These are phyloP conservation scores for Butyriboletus loyo DNA, from an alignment of 768 basidiomycete species.

Conservation along the genomic window DNA sequence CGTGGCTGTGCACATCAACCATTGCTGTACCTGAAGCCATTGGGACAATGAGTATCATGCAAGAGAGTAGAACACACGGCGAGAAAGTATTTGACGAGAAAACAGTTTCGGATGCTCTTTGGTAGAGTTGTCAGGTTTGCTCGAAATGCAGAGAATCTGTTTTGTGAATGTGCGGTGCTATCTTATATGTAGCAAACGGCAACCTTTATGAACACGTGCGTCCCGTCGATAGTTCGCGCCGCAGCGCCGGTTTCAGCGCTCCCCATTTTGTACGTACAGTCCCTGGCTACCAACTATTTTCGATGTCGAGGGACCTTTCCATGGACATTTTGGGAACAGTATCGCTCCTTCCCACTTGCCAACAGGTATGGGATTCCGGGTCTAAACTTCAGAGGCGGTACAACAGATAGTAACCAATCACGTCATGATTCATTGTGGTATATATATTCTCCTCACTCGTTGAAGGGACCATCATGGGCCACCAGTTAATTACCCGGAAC, in stretches of 20 bases:
- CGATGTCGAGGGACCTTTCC: background rate
- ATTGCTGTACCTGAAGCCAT: background rate
- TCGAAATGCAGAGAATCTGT: background rate
- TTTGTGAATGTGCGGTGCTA: too few relatives aligned
- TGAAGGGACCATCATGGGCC: too few relatives aligned
- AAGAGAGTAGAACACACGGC: background rate
- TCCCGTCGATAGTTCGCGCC: too few relatives aligned
- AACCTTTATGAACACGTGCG: too few relatives aligned
- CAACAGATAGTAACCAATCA: background rate
- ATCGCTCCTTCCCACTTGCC: background rate
- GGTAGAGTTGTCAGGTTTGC: background rate
- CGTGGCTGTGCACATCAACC: background rate
- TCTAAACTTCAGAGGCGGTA: background rate
- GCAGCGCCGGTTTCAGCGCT: background rate
- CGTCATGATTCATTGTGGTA: background rate
- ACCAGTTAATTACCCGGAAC: background rate
- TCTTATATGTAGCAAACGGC: too few relatives aligned
- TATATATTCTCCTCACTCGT: background rate
- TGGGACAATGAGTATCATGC: background rate
- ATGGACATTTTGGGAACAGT: background rate
- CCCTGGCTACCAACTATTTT: background rate
- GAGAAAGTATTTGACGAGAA: background rate
- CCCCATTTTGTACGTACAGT: background rate
- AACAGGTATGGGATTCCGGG: background rate
- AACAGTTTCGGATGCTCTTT: background rate